Conservation (phyloP, 306 rosid species). For the Prunus salicina region DNA sequence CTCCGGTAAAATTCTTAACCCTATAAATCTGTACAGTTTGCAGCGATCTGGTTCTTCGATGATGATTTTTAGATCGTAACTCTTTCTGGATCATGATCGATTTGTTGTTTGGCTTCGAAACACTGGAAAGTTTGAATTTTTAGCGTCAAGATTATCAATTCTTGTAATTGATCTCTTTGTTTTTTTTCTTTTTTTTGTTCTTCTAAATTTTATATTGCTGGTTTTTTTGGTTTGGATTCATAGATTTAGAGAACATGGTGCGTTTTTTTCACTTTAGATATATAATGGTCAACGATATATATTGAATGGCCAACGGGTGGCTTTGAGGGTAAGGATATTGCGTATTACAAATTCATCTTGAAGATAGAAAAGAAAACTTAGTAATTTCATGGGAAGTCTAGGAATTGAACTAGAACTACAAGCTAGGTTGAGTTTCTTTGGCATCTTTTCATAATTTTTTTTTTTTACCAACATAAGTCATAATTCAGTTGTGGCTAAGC, state of each 20-base stretch:
- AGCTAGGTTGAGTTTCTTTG: background rate
- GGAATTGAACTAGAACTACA: background rate
- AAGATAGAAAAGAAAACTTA: background rate
- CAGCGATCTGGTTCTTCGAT: background rate
- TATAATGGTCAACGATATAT: slow-evolving; percentile 1
- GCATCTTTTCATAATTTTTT: background rate
- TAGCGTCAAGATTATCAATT: background rate
- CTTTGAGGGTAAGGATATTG: background rate
- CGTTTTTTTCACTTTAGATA: background rate
- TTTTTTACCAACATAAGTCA: background rate
- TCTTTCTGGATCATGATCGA: background rate
- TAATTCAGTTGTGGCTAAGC: background rate
- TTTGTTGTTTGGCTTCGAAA: background rate
- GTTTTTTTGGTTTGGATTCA: background rate
- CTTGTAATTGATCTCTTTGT: background rate
- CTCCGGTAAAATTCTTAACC: slow-evolving; percentile 13
- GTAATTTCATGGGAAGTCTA: background rate
- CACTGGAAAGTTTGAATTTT: slow-evolving; percentile 5
- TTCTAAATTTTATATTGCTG: background rate
- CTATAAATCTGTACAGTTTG: background rate
- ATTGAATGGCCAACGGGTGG: background rate
- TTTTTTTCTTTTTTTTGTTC: background rate
- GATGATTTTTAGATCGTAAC: background rate
- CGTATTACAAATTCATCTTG: background rate
- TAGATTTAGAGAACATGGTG: background rate